Conservation (phyloP, 129 eudicot species). For the Saposhnikovia divaricata region DNA sequence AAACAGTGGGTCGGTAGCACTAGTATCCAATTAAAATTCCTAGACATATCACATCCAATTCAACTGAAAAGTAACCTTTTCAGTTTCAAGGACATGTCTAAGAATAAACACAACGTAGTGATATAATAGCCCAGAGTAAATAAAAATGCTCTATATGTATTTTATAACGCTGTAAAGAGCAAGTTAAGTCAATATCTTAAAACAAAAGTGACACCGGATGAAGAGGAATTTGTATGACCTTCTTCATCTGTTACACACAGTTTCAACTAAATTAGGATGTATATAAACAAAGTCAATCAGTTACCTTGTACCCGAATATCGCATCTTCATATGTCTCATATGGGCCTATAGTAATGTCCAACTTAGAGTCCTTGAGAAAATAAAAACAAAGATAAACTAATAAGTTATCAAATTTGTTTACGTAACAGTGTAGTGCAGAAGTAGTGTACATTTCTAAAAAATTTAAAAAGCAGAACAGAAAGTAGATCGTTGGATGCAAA, state of each 20-base stretch:
- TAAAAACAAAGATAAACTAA: background rate
- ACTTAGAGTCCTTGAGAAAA: conserved; percentile 64
- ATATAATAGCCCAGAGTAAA: background rate
- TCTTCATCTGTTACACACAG: background rate
- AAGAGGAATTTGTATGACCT: background rate
- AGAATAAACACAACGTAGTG: background rate
- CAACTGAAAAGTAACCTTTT: background rate
- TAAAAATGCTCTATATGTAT: background rate
- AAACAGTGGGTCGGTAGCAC: background rate
- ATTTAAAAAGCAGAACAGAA: background rate
- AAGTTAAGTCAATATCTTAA: background rate
- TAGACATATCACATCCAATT: background rate
- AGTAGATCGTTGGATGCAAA: background rate
- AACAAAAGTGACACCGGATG: background rate
- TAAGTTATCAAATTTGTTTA: background rate
- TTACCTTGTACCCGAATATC: conserved; percentile 92
- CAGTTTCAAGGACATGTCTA: background rate
- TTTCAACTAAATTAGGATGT: background rate
- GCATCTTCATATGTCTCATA: conserved; percentile 94
- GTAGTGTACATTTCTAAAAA: background rate
- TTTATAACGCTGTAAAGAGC: background rate
- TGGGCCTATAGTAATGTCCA: conserved; percentile 94
- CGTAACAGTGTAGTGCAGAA: background rate
- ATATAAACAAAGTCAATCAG: conserved; percentile 2
- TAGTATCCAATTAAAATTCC: background rate